Evolutionary conservation across 371 early-diverging fungal species (phyloP).

Genomic region (Haplosporangium sp.): DNA sequence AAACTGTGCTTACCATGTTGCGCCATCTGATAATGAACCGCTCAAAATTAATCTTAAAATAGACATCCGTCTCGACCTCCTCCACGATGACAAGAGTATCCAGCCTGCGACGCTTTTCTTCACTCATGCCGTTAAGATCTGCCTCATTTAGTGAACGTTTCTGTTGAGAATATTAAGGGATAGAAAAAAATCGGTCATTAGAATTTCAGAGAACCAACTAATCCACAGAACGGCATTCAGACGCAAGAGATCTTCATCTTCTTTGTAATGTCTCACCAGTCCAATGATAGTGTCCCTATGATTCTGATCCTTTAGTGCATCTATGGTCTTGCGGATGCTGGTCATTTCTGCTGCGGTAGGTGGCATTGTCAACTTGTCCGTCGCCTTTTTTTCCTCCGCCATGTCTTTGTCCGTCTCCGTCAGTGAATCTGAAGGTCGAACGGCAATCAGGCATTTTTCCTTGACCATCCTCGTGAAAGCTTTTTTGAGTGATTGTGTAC

Average conservation of each 20-base stretch:
- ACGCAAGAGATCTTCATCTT: background rate
- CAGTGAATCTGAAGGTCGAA: constrained; percentile 71
- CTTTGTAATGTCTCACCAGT: constrained; percentile 56
- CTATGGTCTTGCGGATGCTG: constrained; percentile 62
- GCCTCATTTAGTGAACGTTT: constrained; percentile 64
- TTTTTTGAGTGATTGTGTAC: constrained; percentile 50
- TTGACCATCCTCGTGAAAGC: constrained; percentile 69
- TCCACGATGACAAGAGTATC: constrained; percentile 46
- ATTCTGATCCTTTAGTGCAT: constrained; percentile 66
- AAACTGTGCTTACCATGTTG: constrained; percentile 68
- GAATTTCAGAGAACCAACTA: too few relatives aligned
- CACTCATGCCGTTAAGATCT: constrained; percentile 16
- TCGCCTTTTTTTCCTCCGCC: constrained; percentile 71
- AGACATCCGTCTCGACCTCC: constrained; percentile 65
- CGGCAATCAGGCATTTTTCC: constrained; percentile 70
- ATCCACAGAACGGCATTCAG: too few relatives aligned
- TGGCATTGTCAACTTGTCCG: constrained; percentile 62
- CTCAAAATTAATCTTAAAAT: constrained; percentile 79
- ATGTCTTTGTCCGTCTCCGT: constrained; percentile 72
- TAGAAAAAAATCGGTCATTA: background rate
- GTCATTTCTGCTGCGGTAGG: constrained; percentile 76
- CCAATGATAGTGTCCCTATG: constrained; percentile 65
- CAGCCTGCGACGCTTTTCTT: constrained; percentile 41
- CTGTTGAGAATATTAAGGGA: constrained; percentile 29
- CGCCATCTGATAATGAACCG: constrained; percentile 81